These are phyloP conservation scores for Pyrenula massariospora DNA, from an alignment of 495 filamentous ascomycete species.

Conservation along the genomic window DNA sequence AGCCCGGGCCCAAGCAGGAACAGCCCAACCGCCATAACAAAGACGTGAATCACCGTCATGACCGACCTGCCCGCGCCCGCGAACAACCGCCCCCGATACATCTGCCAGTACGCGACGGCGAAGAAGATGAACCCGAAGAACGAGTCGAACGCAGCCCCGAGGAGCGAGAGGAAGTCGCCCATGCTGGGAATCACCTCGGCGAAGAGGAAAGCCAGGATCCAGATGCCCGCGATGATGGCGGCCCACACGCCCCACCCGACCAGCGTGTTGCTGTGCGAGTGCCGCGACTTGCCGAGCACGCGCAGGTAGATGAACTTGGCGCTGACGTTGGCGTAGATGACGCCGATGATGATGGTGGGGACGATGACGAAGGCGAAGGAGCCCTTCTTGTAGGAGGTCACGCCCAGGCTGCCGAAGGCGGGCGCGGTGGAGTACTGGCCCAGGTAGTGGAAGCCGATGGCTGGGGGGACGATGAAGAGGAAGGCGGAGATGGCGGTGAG, in stretches of 20 bases:
- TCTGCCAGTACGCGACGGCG: constrained; percentile 37
- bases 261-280: constrained; percentile 36
- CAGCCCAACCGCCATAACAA: constrained; percentile 27
- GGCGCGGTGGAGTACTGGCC: constrained; percentile 36
- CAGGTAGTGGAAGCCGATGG: constrained; percentile 39
- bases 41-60: constrained; percentile 28
- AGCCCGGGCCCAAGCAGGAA: constrained; percentile 40
- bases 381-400: constrained; percentile 33
- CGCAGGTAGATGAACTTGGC: constrained; percentile 37
- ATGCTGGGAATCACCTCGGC: constrained; percentile 40
- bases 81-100: constrained; percentile 25
- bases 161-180: constrained; percentile 8
- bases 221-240: constrained; percentile 29
- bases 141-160: constrained; percentile 24
- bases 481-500: constrained; percentile 33
- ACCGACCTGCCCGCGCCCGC: constrained; percentile 12
- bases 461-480: constrained; percentile 41
- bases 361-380: constrained; percentile 33
- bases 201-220: constrained; percentile 33
- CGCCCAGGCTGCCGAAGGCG: constrained; percentile 36
- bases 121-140: constrained; percentile 33
- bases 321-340: constrained; percentile 39
- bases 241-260: constrained; percentile 38
- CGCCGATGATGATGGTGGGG: constrained; percentile 36
- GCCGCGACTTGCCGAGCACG: constrained; percentile 31